phyloP scores from a whole-genome alignment of 371 early-diverging fungal species.

The Mortierella sp. region DNA sequence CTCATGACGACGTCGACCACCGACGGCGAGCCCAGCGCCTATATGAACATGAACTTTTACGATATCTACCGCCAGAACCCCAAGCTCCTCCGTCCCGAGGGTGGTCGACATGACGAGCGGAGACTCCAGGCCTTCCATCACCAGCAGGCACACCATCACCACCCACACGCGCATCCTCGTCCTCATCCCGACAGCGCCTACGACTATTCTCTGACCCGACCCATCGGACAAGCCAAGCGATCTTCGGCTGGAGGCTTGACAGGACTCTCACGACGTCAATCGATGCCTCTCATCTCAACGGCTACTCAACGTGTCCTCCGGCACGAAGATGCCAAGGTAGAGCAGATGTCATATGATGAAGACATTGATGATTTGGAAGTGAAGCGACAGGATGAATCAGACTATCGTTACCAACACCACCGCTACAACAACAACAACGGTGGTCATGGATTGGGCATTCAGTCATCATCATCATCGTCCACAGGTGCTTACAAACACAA shows the following conservation, averaged over 20 bases:
- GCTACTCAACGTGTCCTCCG: slow-evolving; percentile 35
- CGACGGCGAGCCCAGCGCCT: slow-evolving; percentile 26
- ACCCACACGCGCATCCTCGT: not conserved
- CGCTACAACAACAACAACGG: too few relatives aligned
- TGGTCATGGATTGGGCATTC: slow-evolving; percentile 5
- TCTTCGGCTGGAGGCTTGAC: not conserved
- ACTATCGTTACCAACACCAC: slow-evolving; percentile 6
- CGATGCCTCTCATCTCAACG: slow-evolving; percentile 27
- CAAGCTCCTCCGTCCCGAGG: slow-evolving; percentile 34
- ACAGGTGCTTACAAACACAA: slow-evolving; percentile 7
- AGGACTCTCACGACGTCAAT: slow-evolving; percentile 28
- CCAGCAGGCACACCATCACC: not conserved
- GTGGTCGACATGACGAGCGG: slow-evolving; percentile 39
- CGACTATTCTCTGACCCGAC: slow-evolving; percentile 2
- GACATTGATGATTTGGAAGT: slow-evolving; percentile 13
- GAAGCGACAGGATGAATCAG: slow-evolving; percentile 3
- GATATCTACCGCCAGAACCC: slow-evolving; percentile 37
- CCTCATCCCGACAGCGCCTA: not conserved
- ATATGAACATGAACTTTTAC: slow-evolving; percentile 47
- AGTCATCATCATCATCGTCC: not conserved
- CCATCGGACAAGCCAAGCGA: slow-evolving; percentile 3
- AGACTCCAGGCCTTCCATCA: not conserved
- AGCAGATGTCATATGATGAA: slow-evolving; percentile 7
- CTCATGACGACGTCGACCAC: slow-evolving; percentile 31
- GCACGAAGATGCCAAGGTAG: slow-evolving; percentile 31